These are phyloP conservation scores for Xylariaceae sp. DNA, from an alignment of 2,329 filamentous ascomycete genomes.

Conservation along the genomic window DNA sequence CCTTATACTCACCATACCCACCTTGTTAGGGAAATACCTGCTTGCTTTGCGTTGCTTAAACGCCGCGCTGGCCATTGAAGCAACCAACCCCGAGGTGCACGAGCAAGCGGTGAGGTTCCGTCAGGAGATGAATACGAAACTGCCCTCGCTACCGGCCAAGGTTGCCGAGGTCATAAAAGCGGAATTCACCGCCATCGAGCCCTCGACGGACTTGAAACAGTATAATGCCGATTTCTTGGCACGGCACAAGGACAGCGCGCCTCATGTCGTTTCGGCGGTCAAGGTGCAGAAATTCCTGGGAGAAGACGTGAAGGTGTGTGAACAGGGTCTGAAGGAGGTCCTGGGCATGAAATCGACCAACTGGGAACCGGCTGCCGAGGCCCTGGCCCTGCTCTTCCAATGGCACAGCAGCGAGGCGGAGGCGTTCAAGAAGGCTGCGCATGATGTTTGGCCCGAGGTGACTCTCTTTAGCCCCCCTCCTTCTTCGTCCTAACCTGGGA, in stretches of 20 bases:
- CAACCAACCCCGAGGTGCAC: constrained; percentile 66
- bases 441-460: constrained; percentile 46
- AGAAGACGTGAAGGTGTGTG: constrained; percentile 49
- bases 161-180: constrained; percentile 64
- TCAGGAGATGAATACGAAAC: constrained; percentile 50
- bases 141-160: constrained; percentile 57
- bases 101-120: constrained; percentile 69
- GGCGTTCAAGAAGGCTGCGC: constrained; percentile 44
- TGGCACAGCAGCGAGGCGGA: constrained; percentile 47
- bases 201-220: constrained; percentile 52
- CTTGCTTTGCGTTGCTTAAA: constrained; percentile 83
- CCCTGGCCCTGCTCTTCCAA: constrained; percentile 37
- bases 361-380: constrained; percentile 43
- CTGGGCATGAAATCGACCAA: constrained; percentile 41
- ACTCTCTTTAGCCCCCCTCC: constrained; percentile 35
- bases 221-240: constrained; percentile 63
- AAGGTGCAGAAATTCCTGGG: constrained; percentile 55
- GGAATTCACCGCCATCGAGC: constrained; percentile 58
- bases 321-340: constrained; percentile 54
- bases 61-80: constrained; percentile 63
- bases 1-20: constrained; percentile 1
- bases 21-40: constrained; percentile 67
- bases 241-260: constrained; percentile 55
- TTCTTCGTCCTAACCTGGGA: too few relatives aligned
- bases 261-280: constrained; percentile 59